phyloP scores from a whole-genome alignment of 768 basidiomycete species.

The Naganishia vaughanmartiniae region DNA sequence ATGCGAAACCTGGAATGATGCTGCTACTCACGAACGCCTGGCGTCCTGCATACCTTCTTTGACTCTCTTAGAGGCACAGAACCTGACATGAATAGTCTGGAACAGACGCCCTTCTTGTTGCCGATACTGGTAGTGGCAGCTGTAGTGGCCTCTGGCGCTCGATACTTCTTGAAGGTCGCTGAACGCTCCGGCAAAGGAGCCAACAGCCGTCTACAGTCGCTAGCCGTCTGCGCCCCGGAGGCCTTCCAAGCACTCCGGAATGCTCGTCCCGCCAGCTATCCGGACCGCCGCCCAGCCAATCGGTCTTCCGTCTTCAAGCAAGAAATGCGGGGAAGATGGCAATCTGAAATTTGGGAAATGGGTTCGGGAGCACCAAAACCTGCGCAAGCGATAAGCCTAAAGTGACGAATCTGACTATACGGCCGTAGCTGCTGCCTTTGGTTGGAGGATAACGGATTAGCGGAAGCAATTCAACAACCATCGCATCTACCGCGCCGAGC shows the following conservation, averaged over 20 bases:
- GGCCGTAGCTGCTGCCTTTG: neutral
- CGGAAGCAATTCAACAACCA: constrained; percentile 4
- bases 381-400: constrained; percentile 21
- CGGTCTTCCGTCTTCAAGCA: constrained; percentile 5
- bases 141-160: too few relatives aligned
- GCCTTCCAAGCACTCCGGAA: neutral
- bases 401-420: constrained; percentile 22
- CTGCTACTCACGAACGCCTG: too few relatives aligned
- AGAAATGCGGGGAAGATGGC: constrained; percentile 14
- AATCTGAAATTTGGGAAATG: neutral
- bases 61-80: too few relatives aligned
- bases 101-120: too few relatives aligned
- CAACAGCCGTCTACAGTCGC: neutral
- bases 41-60: too few relatives aligned
- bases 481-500: too few relatives aligned
- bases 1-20: too few relatives aligned
- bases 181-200: neutral
- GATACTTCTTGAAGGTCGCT: neutral
- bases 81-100: too few relatives aligned
- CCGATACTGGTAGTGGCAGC: too few relatives aligned
- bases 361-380: neutral
- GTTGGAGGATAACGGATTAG: neutral
- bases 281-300: constrained; percentile 14
- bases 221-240: neutral
- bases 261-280: neutral